These are phyloP conservation scores for Aspergillus phoenicis DNA, from an alignment of 2,329 filamentous ascomycete genomes.

Conservation along the genomic window DNA sequence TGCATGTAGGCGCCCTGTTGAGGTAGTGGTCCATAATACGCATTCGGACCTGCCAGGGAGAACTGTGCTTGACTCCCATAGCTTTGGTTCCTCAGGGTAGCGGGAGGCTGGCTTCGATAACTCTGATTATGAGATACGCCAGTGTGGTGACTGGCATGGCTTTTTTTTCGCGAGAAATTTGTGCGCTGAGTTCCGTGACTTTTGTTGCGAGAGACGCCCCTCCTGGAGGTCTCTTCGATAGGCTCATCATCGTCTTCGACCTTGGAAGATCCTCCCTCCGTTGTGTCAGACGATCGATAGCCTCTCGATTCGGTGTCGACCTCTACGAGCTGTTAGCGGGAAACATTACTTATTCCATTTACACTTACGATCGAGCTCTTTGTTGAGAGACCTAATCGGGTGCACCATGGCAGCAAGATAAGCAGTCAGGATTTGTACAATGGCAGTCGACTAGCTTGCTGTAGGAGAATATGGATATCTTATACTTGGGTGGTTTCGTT, in stretches of 20 bases:
- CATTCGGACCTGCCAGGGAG: neutral
- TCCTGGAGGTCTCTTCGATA: neutral
- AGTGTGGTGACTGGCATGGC: neutral
- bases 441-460: too few relatives aligned
- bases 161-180: neutral
- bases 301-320: neutral
- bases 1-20: conserved; percentile 12
- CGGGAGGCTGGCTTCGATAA: neutral
- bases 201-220: neutral
- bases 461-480: too few relatives aligned
- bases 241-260: neutral
- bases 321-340: neutral
- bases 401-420: neutral
- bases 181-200: neutral
- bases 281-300: neutral
- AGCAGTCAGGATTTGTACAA: too few relatives aligned
- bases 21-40: neutral
- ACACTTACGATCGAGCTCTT: neutral
- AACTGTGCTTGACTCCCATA: neutral
- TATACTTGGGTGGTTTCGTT: neutral
- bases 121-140: neutral
- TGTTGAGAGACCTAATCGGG: neutral
- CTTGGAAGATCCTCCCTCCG: neutral
- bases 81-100: neutral
- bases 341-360: neutral